Evolutionary conservation across 768 basidiomycete genomes (phyloP).

Genomic region (Rhodotorula toruloides): DNA sequence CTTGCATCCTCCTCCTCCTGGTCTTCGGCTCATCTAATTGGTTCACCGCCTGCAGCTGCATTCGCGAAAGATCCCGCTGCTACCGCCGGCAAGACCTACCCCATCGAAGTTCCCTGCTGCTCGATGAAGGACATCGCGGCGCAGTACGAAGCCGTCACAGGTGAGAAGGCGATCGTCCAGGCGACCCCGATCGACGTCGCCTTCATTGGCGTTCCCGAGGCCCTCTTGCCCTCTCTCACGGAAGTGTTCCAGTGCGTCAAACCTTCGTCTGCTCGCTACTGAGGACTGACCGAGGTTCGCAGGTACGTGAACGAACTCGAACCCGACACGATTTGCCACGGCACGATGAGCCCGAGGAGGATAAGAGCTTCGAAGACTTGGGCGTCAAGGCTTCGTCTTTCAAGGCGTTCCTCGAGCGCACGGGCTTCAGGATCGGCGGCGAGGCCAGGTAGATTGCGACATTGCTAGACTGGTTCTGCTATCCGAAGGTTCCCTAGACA

Average conservation of each 20-base stretch:
- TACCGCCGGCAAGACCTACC: slow-evolving; percentile 3
- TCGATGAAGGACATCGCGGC: background rate
- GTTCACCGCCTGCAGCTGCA: background rate
- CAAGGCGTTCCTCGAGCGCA: background rate
- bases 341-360: background rate
- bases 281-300: too few relatives aligned
- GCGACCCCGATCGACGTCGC: background rate
- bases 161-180: background rate
- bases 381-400: background rate
- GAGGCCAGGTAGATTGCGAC: too few relatives aligned
- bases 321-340: background rate
- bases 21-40: background rate
- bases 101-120: background rate
- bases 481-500: too few relatives aligned
- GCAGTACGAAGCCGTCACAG: background rate
- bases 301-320: background rate
- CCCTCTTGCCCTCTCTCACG: background rate
- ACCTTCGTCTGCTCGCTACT: background rate
- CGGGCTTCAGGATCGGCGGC: background rate
- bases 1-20: too few relatives aligned
- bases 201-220: too few relatives aligned
- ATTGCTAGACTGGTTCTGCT: too few relatives aligned
- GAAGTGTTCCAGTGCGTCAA: background rate
- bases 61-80: background rate
- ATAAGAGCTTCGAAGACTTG: background rate